Percentiles rank a stretch among this genome's conserved stretches.
These are phyloP conservation scores for Ophiostoma triangulosporum DNA, from an alignment of 2,329 filamentous ascomycete genomes.

Conservation along the genomic window DNA sequence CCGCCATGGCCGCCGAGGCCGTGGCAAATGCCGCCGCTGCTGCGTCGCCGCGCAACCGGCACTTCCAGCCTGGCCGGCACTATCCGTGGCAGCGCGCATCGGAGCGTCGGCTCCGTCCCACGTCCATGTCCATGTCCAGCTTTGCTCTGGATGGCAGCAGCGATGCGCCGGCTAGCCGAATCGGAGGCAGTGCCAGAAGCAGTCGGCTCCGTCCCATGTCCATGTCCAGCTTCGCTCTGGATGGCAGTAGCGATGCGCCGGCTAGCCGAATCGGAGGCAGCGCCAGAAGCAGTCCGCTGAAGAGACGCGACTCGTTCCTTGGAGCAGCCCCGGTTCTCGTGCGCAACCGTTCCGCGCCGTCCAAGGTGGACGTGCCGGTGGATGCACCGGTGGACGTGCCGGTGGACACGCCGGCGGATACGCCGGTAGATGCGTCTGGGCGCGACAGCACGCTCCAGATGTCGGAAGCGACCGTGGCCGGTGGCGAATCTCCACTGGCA, in stretches of 20 bases:
- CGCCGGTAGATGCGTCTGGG: background rate
- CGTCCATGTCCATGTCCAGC: background rate
- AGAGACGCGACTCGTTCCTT: background rate
- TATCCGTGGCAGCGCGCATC: slow-evolving; percentile 1
- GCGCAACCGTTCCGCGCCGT: background rate
- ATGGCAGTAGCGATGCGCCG: background rate
- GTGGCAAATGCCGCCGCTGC: slow-evolving; percentile 1
- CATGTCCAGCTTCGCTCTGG: background rate
- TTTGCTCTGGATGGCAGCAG: background rate
- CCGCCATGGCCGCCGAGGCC: slow-evolving; percentile 7
- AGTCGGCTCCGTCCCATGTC: slow-evolving; percentile 9
- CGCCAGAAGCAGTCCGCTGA: background rate
- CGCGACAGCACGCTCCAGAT: background rate
- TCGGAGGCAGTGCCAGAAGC: background rate
- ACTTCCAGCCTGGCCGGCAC: slow-evolving; percentile 9
- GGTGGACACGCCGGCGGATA: background rate
- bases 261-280: background rate
- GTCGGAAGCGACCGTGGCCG: background rate
- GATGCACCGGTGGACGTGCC: background rate
- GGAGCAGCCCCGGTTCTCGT: slow-evolving; percentile 2
- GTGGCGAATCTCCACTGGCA: background rate
- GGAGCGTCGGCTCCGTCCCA: slow-evolving; percentile 9
- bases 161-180: background rate
- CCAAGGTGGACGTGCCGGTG: background rate
- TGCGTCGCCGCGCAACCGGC: background rate